Base-by-base conservation (phyloP, 306 rosid species). In the Corylus avellana region DNA sequence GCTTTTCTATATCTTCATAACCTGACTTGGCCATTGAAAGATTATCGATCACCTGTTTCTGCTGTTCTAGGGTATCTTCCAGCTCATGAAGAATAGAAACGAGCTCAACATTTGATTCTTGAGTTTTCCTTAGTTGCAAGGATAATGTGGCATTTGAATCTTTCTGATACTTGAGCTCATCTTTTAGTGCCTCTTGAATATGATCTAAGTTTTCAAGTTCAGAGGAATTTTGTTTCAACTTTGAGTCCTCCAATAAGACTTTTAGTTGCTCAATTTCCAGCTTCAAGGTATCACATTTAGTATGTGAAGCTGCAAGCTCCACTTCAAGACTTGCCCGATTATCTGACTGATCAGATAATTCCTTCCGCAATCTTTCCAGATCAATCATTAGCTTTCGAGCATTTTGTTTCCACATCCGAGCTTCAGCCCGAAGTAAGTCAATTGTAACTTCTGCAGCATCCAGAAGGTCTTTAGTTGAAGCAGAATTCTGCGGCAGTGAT, bases 401-500 rank as follows among this genome's bases (percentile, higher is more conserved):
- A 10, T 92, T 92, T 86, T 89, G 85, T 84, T 94, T 97, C 97
- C 98, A 92, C 94, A 92, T 91, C 90, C 83, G 90, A 39, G 98
- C 94, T 82, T 94, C 97, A 14, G 90, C 98, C 51, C 87, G 94
- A 66, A 94, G 87, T 85, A 87, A 97, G 73, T 82, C 88, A 77
- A 74, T 81, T 8, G 91, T 81, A 59, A 72, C 85, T 83, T 84
- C 92, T 77, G 92, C 85, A 20, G 87, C 87, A 80, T 90, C 92
- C 73, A 61, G 83, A 66, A 66, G 63, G 49, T 82, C 81, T 18
- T 63, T 81, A 53, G 85, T 77, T 35, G 82, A 75, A 82, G 56
- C 79, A 59, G 79, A 17, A 80, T 39, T 70, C 70, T 80, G 32
- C 14, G 20, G 10, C 10, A n/a, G 55, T 12, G 37, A 64, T 50